Evolutionary conservation across 371 early-diverging fungal genomes (phyloP).

Genomic region (Homolaphlyctis polyrhiza): DNA sequence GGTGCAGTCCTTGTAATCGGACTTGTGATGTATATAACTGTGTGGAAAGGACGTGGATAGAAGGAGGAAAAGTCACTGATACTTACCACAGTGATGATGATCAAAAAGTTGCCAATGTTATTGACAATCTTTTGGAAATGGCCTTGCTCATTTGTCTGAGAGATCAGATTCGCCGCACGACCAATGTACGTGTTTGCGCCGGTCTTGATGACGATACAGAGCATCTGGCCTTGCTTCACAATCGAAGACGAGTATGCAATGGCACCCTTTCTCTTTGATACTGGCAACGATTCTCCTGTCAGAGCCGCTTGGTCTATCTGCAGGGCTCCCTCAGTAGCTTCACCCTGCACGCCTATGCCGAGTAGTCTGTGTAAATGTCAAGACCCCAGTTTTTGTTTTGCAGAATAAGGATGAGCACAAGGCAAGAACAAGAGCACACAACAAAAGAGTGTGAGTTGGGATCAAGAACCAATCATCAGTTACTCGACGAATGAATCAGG

Average conservation of each 20-base stretch:
- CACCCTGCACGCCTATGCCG: slow-evolving; percentile 75
- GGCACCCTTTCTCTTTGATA: slow-evolving; percentile 71
- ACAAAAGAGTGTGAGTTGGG: too few relatives aligned
- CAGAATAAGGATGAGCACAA: neutral
- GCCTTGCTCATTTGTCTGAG: slow-evolving; percentile 70
- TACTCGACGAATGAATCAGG: too few relatives aligned
- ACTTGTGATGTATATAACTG: too few relatives aligned
- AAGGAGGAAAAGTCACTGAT: neutral
- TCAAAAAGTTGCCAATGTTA: slow-evolving; percentile 84
- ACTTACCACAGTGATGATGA: slow-evolving; percentile 61
- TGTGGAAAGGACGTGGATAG: neutral
- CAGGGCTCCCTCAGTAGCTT: slow-evolving; percentile 63
- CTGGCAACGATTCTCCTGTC: slow-evolving; percentile 86
- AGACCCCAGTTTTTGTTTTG: neutral
- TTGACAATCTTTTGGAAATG: slow-evolving; percentile 87
- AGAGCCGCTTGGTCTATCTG: slow-evolving; percentile 89
- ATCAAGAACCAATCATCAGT: too few relatives aligned
- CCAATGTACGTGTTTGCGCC: slow-evolving; percentile 84
- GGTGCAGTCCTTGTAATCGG: neutral
- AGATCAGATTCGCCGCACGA: slow-evolving; percentile 79
- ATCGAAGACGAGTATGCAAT: slow-evolving; percentile 76
- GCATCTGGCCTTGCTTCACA: slow-evolving; percentile 76
- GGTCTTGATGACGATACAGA: slow-evolving; percentile 75
- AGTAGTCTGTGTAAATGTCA: slow-evolving; percentile 37
- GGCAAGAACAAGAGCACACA: too few relatives aligned